Percentiles rank a stretch among this genome's conserved stretches.
Conservation (phyloP, 768 basidiomycete genomes). For the Mycena polygramma region DNA sequence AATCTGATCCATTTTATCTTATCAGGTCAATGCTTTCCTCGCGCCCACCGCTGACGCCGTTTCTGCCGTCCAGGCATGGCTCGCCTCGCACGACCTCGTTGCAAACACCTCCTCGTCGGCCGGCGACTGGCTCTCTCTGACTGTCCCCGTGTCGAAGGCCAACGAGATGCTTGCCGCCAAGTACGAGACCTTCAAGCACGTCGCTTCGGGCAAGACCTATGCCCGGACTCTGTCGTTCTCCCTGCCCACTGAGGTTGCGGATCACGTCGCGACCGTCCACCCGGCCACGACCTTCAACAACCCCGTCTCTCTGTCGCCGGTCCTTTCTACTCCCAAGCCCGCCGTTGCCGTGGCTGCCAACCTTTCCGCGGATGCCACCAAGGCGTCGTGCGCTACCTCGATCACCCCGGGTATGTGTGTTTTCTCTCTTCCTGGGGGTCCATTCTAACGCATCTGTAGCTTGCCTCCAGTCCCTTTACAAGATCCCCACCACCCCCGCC, state of each 20-base stretch:
- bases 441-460: background rate
- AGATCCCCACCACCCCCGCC: slow-evolving; percentile 48
- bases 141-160: slow-evolving; percentile 48
- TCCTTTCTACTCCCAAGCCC: slow-evolving; percentile 10
- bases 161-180: slow-evolving; percentile 50
- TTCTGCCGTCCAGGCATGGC: slow-evolving; percentile 57
- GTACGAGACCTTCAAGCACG: slow-evolving; percentile 51
- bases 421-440: background rate
- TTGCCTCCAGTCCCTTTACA: slow-evolving; percentile 48
- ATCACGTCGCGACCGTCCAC: slow-evolving; percentile 49
- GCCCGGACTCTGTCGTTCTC: slow-evolving; percentile 53
- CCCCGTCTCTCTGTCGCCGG: slow-evolving; percentile 32
- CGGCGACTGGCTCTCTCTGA: slow-evolving; percentile 51
- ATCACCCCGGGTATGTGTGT: background rate
- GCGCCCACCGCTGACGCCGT: slow-evolving; percentile 27
- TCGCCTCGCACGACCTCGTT: slow-evolving; percentile 51
- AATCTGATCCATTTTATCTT: slow-evolving; percentile 29
- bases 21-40: slow-evolving; percentile 35
- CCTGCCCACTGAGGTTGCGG: slow-evolving; percentile 47
- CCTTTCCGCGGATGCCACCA: background rate
- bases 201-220: slow-evolving; percentile 40
- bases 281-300: slow-evolving; percentile 49
- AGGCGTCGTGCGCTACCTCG: background rate
- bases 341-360: too few relatives aligned
- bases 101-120: slow-evolving; percentile 51